Evolutionary conservation across 805 yeast species (phyloP), one percentile per base, ranked within the genome.

Genomic region (Zygosaccharomyces bailii): DNA sequence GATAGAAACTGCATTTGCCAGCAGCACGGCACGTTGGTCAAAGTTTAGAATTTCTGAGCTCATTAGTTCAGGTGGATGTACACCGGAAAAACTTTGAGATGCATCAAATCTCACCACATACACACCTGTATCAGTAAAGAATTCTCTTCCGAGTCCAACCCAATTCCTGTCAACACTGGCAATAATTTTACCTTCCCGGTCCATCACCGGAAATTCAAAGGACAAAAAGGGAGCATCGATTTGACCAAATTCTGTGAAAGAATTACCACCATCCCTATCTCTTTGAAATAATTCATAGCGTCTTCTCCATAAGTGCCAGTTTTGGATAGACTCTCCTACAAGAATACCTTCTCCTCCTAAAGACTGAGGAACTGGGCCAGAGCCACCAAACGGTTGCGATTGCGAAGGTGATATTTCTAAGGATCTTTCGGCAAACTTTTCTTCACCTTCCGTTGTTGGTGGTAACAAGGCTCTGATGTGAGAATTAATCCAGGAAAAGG

Each of bases 241-340:
- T 7, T 72, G 74, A 20, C 96, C 97, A 70, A 82, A 93, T 62
- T 93, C 98, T 20, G 76, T 74, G 60, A 77, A 84, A 10, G 52
- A 37, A 14, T 68, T 72, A 19, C 72, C 71, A 25, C 55, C 55
- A 18, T 67, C 71, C 2, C 39, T 34, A 20, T 71, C 72, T 35
- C 54, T 51, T 52, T 76, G 70, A 60, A 86, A 93, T 54, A 93
- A 69, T 57, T 90, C 87, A 65, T 93, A 93, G 39, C 84, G 69
- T 46, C 99, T 73, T 60, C 98, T 76, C 96, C 96, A 90, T 33
- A 84, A 70, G 68, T 93, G 98, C 96, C 96, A 93, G 52, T 84
- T 82, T 65, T 93, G 99, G 4, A 85, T 79, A 20, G 87, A 77
- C 61, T 91, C 97, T 1, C 98, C 98, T 14, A 93, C 69, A 4